These are phyloP conservation scores for Herpetomonas muscarum DNA, from an alignment of 208 protist genomes.

Conservation along the genomic window DNA sequence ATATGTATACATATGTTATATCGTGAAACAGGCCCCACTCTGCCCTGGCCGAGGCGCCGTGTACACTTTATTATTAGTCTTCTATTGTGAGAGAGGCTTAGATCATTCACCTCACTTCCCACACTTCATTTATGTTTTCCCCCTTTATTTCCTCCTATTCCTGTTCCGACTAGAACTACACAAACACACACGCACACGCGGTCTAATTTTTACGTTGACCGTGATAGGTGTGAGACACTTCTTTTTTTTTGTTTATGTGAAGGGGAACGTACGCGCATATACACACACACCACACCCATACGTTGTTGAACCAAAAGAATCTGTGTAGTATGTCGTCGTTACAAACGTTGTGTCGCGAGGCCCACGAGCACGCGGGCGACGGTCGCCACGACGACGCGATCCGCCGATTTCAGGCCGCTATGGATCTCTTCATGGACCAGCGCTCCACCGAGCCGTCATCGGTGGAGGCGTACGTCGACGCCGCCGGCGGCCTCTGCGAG, in stretches of 20 bases:
- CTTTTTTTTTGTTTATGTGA: constrained; percentile 4
- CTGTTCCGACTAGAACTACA: not conserved
- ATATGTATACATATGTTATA: too few relatives aligned
- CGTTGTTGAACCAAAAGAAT: not conserved
- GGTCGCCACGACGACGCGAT: constrained; percentile 16
- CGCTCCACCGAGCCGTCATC: constrained; percentile 12
- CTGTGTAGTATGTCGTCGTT: not conserved
- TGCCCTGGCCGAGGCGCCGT: too few relatives aligned
- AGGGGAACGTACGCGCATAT: not conserved
- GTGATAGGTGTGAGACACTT: not conserved
- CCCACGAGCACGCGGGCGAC: constrained; percentile 24
- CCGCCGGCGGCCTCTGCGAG: constrained; percentile 37
- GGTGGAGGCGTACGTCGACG: constrained; percentile 43
- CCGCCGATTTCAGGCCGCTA: constrained; percentile 17
- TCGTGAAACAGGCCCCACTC: too few relatives aligned
- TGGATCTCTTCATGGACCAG: constrained; percentile 29
- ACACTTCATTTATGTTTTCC: not conserved
- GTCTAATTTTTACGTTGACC: too few relatives aligned
- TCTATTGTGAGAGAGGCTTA: too few relatives aligned
- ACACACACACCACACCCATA: not conserved
- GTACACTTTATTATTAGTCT: too few relatives aligned
- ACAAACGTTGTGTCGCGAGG: constrained; percentile 6
- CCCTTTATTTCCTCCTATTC: not conserved
- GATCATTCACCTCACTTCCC: too few relatives aligned
- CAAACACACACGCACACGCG: constrained; percentile 12